Base-by-base conservation (phyloP, 225 moss, liverwort and hornwort species). In the Anthoceros angustus region DNA sequence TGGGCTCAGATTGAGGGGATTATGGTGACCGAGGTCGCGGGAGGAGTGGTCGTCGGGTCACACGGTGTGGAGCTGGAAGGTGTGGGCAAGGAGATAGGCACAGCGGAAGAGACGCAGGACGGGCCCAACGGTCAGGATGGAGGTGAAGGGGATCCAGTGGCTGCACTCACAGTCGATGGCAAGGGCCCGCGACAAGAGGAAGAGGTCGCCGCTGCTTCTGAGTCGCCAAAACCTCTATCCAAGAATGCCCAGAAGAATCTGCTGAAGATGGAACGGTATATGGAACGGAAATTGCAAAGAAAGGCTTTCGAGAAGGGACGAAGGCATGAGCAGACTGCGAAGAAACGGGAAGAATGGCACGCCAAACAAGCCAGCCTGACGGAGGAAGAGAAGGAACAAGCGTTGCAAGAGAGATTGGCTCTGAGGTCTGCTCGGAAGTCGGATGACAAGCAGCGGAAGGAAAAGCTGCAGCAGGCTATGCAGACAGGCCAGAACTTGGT, bases 271-370 rank as follows among this genome's bases (percentile, higher is more conserved):
- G 82, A 83, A 60, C 66, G 80, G 73, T 81, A 76, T 40, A 84
- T 72, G 79, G 83, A 82, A 71, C 67, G 76, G 61, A 92, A 92
- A 76, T 64, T 72, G 62, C 76, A 80, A 55, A 79, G 68, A 66
- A 92, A 87, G 64, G 79, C 82, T 6, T 69, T 69, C 5, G 84
- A 86, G 78, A 92, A 98, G 64, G 82, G 85, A 69, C 78, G 75
- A 45, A 69, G 85, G 64, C 89, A 98, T 61, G 77, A 86, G 68
- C 84, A 84, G 75, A 89, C 86, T 0, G 82, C 80, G 25, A 74
- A 80, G 69, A 98, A 89, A 73, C 77, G 86, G 45, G 75, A 68
- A 63, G 98, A 89, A 71, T 92, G 89, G 92, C 82, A 88, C 67
- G 88, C 80, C 70, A 98, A 86, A 73, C 80, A 87, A 62, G 76